Percentiles rank a stretch among this genome's conserved stretches.
phyloP scores from a whole-genome alignment of 345 rosid genomes.

The Salix purpurea region DNA sequence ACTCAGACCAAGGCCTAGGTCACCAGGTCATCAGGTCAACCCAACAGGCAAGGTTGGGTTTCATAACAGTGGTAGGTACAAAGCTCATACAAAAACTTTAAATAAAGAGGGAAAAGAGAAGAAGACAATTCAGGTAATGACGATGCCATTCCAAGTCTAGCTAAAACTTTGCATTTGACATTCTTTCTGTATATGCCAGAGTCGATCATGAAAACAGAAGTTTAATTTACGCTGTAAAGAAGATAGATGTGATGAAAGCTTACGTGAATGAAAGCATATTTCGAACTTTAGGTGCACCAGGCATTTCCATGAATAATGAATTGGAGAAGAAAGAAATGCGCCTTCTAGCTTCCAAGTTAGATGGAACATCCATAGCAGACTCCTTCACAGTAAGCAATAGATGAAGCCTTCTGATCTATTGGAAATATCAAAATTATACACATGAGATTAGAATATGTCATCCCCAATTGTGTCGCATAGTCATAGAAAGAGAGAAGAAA shows the following conservation, averaged over 20 bases:
- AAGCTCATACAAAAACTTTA: too few species aligned
- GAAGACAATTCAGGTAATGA: too few species aligned
- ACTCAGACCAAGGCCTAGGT: too few species aligned
- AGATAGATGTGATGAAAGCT: slow-evolving; percentile 33
- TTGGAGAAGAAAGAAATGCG: slow-evolving; percentile 63
- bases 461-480: neutral
- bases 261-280: slow-evolving; percentile 95
- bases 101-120: too few species aligned
- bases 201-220: neutral
- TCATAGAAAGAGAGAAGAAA: neutral
- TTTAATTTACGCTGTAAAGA: slow-evolving; percentile 47
- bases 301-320: slow-evolving; percentile 73
- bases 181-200: slow-evolving; percentile 3
- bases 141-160: too few species aligned
- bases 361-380: slow-evolving; percentile 66
- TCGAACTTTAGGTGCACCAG: slow-evolving; percentile 55
- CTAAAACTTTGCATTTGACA: too few species aligned
- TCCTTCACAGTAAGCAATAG: slow-evolving; percentile 61
- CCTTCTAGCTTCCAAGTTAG: slow-evolving; percentile 67
- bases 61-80: too few species aligned
- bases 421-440: neutral
- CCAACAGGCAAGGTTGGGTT: too few species aligned
- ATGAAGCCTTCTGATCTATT: slow-evolving; percentile 51
- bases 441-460: slow-evolving; percentile 4
- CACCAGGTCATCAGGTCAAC: too few species aligned